Base-by-base conservation (phyloP, 768 basidiomycete species). In the Lentinus tigrinus region DNA sequence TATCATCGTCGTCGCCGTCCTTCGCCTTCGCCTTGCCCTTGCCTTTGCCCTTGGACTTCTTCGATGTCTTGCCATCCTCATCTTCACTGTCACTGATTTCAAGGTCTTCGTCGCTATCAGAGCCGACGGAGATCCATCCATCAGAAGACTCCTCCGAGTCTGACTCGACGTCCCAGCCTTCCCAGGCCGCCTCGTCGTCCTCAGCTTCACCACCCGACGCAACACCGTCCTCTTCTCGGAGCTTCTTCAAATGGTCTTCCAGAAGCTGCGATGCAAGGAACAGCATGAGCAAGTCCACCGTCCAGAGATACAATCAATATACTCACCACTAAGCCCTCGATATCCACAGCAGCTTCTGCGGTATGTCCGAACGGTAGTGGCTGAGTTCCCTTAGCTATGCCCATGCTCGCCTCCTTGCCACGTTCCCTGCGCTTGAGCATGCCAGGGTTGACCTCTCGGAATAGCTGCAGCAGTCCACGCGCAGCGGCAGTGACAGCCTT, bases 361-460 rank as follows among this genome's bases (percentile, higher is more conserved):
- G 79, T 79, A 66, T 96, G 89, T 19, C 97, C 96, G 68, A 88
- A 99, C 2, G 91, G 88, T 44, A 91, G 75, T 17, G 88, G 87
- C 66, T 87, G 83, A 28, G 69, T 74, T 28, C 86, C 90, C 40
- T 71, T 73, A n/a, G 78, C 76, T 40, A 89, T 72, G 24, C 85
- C 86, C 79, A 96, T 93, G 44, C 81, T 85, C 11, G 93, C 95
- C 28, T 89, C 88, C 79, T 98, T 98, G 46, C 97, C 96, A 65
- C 95, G 76, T 69, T 98, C 96, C 56, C 93, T 78, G 61, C 85
- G 79, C 73, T 93, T 96, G 65, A 99, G 78, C 83, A 98, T 82
- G 7, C 85, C 87, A 1, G 97, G 97, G 70, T 98, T 97, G 57
- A 96, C 91, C 66, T 98, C 95, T n/a, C 97, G 81, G 76, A 91